These are phyloP conservation scores for Venustampulla echinocandica DNA, from an alignment of 495 filamentous ascomycete genomes.

Conservation along the genomic window DNA sequence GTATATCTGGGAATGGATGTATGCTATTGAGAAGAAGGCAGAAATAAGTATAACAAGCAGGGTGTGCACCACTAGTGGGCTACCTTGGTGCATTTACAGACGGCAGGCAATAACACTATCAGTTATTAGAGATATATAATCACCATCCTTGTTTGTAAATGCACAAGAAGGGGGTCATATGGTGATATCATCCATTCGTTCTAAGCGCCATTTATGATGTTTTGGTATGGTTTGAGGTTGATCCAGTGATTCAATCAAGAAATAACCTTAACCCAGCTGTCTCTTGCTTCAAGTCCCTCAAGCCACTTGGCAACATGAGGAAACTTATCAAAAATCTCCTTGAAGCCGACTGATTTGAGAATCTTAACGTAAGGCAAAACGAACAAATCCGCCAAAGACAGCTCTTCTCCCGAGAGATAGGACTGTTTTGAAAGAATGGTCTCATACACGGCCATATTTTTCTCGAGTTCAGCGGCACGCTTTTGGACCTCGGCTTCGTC, in stretches of 20 bases:
- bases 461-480: conserved; percentile 9
- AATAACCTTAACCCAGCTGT: conserved; percentile 15
- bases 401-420: conserved; percentile 26
- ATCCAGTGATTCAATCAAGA: background rate
- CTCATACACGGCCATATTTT: conserved; percentile 18
- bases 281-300: conserved; percentile 6
- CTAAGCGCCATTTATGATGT: no score
- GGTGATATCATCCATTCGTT: no score
- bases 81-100: no score
- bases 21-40: no score
- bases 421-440: conserved; percentile 22
- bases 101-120: no score
- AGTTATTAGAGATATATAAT: no score
- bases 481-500: conserved; percentile 18
- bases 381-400: conserved; percentile 25
- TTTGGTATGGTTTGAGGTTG: background rate
- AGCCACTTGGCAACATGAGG: conserved; percentile 16
- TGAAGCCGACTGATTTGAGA: background rate
- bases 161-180: no score
- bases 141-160: no score
- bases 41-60: no score
- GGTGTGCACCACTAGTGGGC: no score
- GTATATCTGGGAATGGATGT: no score
- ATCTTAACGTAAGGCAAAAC: conserved; percentile 16
- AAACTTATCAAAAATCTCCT: conserved; percentile 8